phyloP scores from a whole-genome alignment of 2,329 filamentous ascomycete genomes.

The Erysiphe pulchra region DNA sequence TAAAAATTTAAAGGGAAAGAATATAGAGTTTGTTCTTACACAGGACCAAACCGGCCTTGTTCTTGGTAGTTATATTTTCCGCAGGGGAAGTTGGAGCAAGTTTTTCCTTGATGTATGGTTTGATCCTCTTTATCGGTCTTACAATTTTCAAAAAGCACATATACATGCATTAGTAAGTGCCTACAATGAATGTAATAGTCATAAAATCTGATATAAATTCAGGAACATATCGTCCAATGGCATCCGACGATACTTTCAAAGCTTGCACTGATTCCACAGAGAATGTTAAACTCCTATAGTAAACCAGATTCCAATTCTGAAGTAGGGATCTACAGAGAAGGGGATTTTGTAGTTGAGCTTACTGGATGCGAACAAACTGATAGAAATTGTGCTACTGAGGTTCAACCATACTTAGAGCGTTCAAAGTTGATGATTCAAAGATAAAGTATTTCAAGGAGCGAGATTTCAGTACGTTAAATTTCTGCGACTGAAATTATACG shows the following conservation, averaged over 20 bases:
- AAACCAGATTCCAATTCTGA: conserved; percentile 14
- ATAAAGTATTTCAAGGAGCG: too few species aligned
- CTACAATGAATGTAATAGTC: background rate
- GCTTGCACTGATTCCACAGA: conserved; percentile 71
- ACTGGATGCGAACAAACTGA: conserved; percentile 37
- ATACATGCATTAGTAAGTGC: conserved; percentile 56
- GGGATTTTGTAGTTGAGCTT: conserved; percentile 66
- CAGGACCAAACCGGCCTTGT: conserved; percentile 65
- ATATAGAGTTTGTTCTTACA: conserved; percentile 59
- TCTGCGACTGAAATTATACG: too few species aligned
- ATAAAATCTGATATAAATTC: background rate
- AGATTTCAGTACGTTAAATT: too few species aligned
- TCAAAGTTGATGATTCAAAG: too few species aligned
- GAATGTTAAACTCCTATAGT: conserved; percentile 57
- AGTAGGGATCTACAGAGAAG: conserved; percentile 47
- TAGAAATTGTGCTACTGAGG: conserved; percentile 46
- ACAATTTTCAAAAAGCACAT: conserved; percentile 93
- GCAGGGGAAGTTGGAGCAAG: conserved; percentile 69
- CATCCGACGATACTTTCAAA: conserved; percentile 86
- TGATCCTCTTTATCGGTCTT: conserved; percentile 74
- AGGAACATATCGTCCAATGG: conserved; percentile 87
- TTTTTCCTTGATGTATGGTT: conserved; percentile 94
- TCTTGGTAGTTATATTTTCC: conserved; percentile 52
- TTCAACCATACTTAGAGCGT: conserved; percentile 16
- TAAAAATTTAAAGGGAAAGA: conserved; percentile 45